Conservation (phyloP, 306 rosid genomes). For the Carpinus viminea region DNA sequence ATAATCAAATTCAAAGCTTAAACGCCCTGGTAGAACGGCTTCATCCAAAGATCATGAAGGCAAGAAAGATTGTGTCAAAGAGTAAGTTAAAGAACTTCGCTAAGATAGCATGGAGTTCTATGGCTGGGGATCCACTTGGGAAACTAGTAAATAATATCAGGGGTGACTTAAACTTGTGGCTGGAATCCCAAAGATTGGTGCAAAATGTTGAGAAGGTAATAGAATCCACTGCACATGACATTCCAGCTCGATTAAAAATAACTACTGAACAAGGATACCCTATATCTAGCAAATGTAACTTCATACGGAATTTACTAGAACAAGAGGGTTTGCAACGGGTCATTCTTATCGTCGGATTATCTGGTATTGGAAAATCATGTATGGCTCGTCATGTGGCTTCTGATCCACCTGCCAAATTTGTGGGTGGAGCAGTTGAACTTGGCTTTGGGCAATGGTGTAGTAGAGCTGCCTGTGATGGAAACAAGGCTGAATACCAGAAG, state of each 20-base stretch:
- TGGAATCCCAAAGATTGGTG: slow-evolving; percentile 27
- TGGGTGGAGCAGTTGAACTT: slow-evolving; percentile 36
- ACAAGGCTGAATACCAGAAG: slow-evolving; percentile 25
- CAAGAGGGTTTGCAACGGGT: slow-evolving; percentile 12
- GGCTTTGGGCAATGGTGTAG: slow-evolving; percentile 43
- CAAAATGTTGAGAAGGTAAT: slow-evolving; percentile 26
- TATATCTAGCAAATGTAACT: slow-evolving; percentile 23
- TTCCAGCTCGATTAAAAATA: slow-evolving; percentile 22
- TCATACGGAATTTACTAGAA: slow-evolving; percentile 30
- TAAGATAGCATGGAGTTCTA: slow-evolving; percentile 29
- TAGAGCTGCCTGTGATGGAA: slow-evolving; percentile 35
- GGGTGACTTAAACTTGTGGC: slow-evolving; percentile 38
- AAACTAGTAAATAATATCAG: slow-evolving; percentile 24
- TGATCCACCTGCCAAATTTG: slow-evolving; percentile 27
- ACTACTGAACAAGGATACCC: slow-evolving; percentile 34
- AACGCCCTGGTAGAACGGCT: slow-evolving; percentile 26
- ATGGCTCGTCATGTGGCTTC: slow-evolving; percentile 36
- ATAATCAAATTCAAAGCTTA: slow-evolving; percentile 30
- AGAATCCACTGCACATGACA: slow-evolving; percentile 25
- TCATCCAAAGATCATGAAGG: slow-evolving; percentile 30
- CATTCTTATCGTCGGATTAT: slow-evolving; percentile 31
- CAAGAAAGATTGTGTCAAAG: slow-evolving; percentile 26
- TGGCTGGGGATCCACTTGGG: slow-evolving; percentile 34
- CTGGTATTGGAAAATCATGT: slow-evolving; percentile 37
- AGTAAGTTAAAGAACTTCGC: slow-evolving; percentile 23